Conservation (phyloP, 2,329 filamentous ascomycete genomes). For the Fusarium tjaetaba region DNA sequence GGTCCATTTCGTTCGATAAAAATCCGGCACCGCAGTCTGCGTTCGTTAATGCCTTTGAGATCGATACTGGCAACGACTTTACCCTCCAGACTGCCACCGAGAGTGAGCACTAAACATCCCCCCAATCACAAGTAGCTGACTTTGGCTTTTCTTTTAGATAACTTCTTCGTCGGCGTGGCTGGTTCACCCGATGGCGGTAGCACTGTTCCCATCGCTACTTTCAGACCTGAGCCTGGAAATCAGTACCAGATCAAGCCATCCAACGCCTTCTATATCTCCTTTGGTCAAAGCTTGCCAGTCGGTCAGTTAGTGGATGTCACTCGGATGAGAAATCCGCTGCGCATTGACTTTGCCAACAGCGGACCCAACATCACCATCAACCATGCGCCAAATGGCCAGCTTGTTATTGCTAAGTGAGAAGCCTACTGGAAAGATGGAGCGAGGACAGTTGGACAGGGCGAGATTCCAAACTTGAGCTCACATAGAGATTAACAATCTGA, state of each 20-base stretch:
- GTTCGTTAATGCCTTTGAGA: background rate
- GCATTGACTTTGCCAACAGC: background rate
- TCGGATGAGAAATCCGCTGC: background rate
- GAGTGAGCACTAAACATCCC: background rate
- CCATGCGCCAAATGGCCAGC: fast-evolving
- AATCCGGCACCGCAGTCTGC: fast-evolving
- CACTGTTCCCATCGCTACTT: background rate
- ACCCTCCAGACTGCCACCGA: background rate
- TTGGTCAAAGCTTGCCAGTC: background rate
- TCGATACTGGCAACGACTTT: background rate
- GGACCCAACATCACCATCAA: background rate
- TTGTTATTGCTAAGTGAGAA: background rate
- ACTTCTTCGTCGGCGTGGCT: background rate
- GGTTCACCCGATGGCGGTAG: background rate
- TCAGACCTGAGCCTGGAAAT: background rate
- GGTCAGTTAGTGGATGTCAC: background rate
- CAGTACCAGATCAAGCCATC: background rate
- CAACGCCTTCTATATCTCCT: background rate
- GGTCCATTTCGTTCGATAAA: background rate
- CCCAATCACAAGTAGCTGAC: background rate
- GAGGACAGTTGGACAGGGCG: background rate
- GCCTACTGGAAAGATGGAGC: fast-evolving
- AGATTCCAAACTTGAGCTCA: background rate
- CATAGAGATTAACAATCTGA: background rate
- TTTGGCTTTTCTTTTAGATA: fast-evolving